These are phyloP conservation scores for Penicillium simplicissimum DNA, from an alignment of 495 filamentous ascomycete species.

Conservation along the genomic window DNA sequence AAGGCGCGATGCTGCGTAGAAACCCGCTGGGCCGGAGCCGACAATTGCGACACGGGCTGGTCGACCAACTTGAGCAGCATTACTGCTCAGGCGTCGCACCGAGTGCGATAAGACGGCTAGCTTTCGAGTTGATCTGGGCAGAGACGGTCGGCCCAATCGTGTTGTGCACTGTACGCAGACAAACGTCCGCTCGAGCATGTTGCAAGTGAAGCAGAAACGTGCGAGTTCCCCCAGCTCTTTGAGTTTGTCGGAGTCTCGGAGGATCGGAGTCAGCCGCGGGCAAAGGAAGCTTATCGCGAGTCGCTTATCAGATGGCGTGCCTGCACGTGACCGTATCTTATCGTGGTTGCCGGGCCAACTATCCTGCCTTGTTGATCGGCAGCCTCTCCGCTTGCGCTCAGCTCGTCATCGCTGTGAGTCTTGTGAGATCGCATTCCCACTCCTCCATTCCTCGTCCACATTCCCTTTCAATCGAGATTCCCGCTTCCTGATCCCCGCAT, in stretches of 20 bases:
- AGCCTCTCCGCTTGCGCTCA: slow-evolving; percentile 12
- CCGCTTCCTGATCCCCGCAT: slow-evolving; percentile 8
- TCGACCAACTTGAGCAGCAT: slow-evolving; percentile 42
- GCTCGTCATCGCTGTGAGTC: slow-evolving; percentile 17
- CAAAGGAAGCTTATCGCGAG: slow-evolving; percentile 1
- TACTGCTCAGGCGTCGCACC: slow-evolving; percentile 33
- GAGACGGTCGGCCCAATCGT: slow-evolving; percentile 17
- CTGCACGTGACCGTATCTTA: slow-evolving; percentile 34
- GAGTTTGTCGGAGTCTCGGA: neutral
- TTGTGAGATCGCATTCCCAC: slow-evolving; percentile 35
- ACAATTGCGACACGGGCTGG: slow-evolving; percentile 82
- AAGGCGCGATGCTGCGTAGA: slow-evolving; percentile 86
- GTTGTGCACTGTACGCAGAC: slow-evolving; percentile 39
- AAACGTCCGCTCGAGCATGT: slow-evolving; percentile 36
- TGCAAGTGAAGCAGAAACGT: slow-evolving; percentile 1
- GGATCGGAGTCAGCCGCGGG: slow-evolving; percentile 3
- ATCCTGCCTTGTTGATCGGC: slow-evolving; percentile 32
- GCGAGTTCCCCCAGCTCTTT: neutral
- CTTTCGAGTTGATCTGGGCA: neutral
- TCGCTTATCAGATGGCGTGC: slow-evolving; percentile 5
- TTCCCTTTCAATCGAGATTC: slow-evolving; percentile 26
- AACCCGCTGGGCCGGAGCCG: slow-evolving; percentile 93
- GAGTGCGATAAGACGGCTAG: slow-evolving; percentile 6
- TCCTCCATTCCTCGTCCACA: slow-evolving; percentile 28
- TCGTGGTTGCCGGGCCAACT: slow-evolving; percentile 36